These are phyloP conservation scores for Zangia roseola DNA, from an alignment of 768 basidiomycete genomes.

Conservation along the genomic window DNA sequence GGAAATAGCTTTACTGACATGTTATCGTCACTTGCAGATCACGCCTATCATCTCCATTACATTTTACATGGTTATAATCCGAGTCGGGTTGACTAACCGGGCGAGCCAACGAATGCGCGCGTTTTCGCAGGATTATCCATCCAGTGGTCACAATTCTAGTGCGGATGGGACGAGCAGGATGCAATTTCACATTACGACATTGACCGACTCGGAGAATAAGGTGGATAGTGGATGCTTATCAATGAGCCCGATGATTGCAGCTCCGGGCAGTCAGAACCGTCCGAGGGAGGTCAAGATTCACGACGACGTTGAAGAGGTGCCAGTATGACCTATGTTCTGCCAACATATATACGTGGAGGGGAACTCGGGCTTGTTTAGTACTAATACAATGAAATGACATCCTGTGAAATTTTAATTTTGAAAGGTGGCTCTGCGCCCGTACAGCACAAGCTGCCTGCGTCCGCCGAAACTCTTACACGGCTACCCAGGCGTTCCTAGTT, in stretches of 20 bases:
- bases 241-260: neutral
- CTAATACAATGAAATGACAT: too few relatives aligned
- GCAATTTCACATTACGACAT: neutral
- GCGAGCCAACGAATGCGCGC: neutral
- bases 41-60: conserved; percentile 14
- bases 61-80: conserved; percentile 14
- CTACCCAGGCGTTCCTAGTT: too few relatives aligned
- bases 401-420: too few relatives aligned
- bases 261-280: neutral
- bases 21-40: neutral
- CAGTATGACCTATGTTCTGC: too few relatives aligned
- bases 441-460: too few relatives aligned
- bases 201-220: neutral
- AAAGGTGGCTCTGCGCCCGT: too few relatives aligned
- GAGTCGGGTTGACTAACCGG: neutral
- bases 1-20: neutral
- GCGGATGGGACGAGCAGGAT: neutral
- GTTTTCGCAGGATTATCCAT: too few relatives aligned
- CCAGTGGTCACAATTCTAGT: neutral
- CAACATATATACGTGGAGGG: too few relatives aligned
- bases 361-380: too few relatives aligned
- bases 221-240: neutral
- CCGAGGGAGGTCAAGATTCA: neutral
- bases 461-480: too few relatives aligned
- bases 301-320: neutral